Evolutionary conservation across 2,329 filamentous ascomycete genomes (phyloP).

Genomic region (Didymellaceae sp.): DNA sequence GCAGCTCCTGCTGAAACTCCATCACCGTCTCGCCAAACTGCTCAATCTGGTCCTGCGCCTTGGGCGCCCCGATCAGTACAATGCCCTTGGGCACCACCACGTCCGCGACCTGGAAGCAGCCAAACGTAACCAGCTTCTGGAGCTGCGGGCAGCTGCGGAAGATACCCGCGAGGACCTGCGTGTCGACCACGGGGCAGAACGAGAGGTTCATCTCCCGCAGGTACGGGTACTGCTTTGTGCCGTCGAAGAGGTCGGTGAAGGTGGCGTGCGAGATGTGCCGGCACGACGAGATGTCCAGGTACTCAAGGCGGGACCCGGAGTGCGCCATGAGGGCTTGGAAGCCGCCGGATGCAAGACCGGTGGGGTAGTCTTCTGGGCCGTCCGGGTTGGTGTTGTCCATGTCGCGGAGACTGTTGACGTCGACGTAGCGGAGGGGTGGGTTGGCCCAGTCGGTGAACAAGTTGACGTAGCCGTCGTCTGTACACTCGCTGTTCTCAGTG

Average conservation of each 20-base stretch:
- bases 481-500: slow-evolving; percentile 76
- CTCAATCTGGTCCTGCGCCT: slow-evolving; percentile 63
- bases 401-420: slow-evolving; percentile 79
- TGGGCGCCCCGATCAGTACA: slow-evolving; percentile 65
- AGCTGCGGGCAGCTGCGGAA: slow-evolving; percentile 68
- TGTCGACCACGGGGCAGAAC: slow-evolving; percentile 73
- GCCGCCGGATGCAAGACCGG: slow-evolving; percentile 77
- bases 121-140: slow-evolving; percentile 66
- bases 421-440: slow-evolving; percentile 70
- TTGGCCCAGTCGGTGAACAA: slow-evolving; percentile 83
- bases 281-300: slow-evolving; percentile 81
- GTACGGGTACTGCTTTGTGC: slow-evolving; percentile 66
- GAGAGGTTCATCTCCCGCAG: slow-evolving; percentile 77
- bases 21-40: slow-evolving; percentile 52
- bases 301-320: slow-evolving; percentile 70
- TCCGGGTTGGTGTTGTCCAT: slow-evolving; percentile 74
- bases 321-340: slow-evolving; percentile 86
- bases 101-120: slow-evolving; percentile 65
- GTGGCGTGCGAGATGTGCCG: slow-evolving; percentile 77
- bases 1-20: slow-evolving; percentile 37
- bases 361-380: slow-evolving; percentile 61
- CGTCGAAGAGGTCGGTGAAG: slow-evolving; percentile 76
- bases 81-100: slow-evolving; percentile 64
- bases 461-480: slow-evolving; percentile 73
- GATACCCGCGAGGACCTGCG: slow-evolving; percentile 67